Percentiles rank a stretch among this genome's conserved stretches.
Evolutionary conservation across 768 basidiomycete species (phyloP).

Genomic region (Phaffia tasmanica): DNA sequence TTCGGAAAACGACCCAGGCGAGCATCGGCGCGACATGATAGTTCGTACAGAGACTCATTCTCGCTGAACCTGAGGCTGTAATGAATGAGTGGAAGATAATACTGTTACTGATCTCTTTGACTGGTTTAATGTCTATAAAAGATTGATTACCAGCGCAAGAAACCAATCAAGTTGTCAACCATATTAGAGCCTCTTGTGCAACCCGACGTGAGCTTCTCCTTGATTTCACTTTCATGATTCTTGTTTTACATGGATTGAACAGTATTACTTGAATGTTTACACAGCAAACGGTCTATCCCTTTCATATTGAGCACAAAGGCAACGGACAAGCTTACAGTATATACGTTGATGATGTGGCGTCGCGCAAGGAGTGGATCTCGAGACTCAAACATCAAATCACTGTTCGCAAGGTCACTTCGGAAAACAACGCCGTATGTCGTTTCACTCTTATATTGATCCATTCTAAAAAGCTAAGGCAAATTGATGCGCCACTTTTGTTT

Average conservation of each 20-base stretch:
- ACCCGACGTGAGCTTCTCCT: conserved; percentile 11
- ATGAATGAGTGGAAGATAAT: too few relatives aligned
- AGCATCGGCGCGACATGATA: conserved; percentile 24
- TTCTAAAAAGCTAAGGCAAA: neutral
- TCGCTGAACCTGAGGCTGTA: neutral
- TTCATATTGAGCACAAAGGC: conserved; percentile 21
- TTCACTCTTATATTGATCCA: neutral
- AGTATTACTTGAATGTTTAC: neutral
- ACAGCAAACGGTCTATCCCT: conserved; percentile 12
- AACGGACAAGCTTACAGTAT: conserved; percentile 11
- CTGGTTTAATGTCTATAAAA: neutral
- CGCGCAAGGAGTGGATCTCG: conserved; percentile 18
- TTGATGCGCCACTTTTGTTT: neutral
- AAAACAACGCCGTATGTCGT: conserved; percentile 16
- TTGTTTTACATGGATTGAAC: neutral
- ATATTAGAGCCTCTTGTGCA: conserved; percentile 20
- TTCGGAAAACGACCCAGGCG: conserved; percentile 9
- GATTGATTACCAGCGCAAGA: conserved; percentile 18
- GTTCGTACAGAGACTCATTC: neutral
- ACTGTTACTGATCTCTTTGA: neutral
- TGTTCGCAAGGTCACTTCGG: conserved; percentile 7
- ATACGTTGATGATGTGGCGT: conserved; percentile 3
- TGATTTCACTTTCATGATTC: neutral
- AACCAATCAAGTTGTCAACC: conserved; percentile 14
- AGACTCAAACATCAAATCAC: conserved; percentile 11